Conservation (phyloP, 1,284 basidiomycete species). For the Ganoderma meredithae region DNA sequence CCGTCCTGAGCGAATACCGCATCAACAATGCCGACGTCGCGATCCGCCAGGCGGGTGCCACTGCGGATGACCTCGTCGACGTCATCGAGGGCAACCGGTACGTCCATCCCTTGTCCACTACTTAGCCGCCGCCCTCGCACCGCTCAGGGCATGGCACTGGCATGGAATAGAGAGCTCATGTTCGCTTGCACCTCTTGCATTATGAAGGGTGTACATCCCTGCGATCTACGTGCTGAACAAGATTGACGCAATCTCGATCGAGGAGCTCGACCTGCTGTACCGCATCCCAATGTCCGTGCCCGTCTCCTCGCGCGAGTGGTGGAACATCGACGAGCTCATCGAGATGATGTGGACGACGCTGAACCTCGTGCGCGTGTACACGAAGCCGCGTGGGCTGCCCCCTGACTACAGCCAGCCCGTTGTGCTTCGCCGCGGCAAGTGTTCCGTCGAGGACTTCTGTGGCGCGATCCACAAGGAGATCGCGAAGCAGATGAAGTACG, state of each 20-base stretch:
- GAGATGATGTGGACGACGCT: conserved; percentile 92
- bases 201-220: conserved; percentile 88
- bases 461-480: conserved; percentile 92
- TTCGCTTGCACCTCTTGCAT: background rate
- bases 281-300: conserved; percentile 97
- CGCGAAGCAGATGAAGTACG: conserved; percentile 92
- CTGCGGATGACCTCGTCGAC: conserved; percentile 97
- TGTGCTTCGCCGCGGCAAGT: conserved; percentile 80
- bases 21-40: conserved; percentile 92
- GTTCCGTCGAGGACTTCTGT: conserved; percentile 92
- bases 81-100: conserved; percentile 93
- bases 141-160: background rate
- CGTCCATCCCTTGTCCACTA: conserved; percentile 15
- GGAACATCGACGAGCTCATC: conserved; percentile 96
- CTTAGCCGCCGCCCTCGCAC: too few relatives aligned
- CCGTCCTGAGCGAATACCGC: conserved; percentile 94
- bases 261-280: conserved; percentile 96
- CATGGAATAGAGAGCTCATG: background rate
- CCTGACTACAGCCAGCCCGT: conserved; percentile 90
- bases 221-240: conserved; percentile 89
- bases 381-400: conserved; percentile 89
- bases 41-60: conserved; percentile 93
- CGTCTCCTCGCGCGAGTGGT: conserved; percentile 92
- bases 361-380: conserved; percentile 92
- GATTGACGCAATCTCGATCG: conserved; percentile 98